Evolutionary conservation across 306 rosid genomes (phyloP), one percentile per base, ranked within the genome.

Genomic region (Begonia loranthoides): DNA sequence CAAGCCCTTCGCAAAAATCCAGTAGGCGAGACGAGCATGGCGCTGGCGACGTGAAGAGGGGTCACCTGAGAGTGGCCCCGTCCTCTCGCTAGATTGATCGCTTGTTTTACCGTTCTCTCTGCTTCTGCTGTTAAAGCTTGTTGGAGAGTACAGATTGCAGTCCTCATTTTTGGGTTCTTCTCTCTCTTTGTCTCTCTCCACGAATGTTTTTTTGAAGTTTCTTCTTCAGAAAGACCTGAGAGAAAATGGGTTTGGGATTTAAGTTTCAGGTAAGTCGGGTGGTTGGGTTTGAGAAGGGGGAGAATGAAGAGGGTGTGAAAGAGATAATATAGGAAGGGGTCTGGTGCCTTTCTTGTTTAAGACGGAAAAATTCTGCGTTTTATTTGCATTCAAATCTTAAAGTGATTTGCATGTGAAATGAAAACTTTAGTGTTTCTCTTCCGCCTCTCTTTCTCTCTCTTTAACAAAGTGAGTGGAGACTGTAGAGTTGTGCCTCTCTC

Each of bases 21-120:
- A 3, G 87, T 48, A 15, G 96, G 72, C 0, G 80, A 69, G 17
- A 86, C 76, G 41, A 87, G 96, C 96, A 87, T 87, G 13, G 94
- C 76, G 39, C 82, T 87, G 1, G 96, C 94, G 15, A 87, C 96
- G 61, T 87, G 96, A 39, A 87, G 94, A n/a, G 96, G 96, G 9
- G 96, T 87, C 50, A 87, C 96, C 45, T 87, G 96, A 13, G 94
- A 79, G 54, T 87, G 96, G 5, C 96, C 96, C 21, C 96, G 61
- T 52, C 94, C 66, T 33, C 80, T 76, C 5, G 96, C 90, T 0
- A 87, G 84, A 34, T 65, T 70, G 1, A 87, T 60, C 0, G 94
- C 94, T 69, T 87, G 94, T 51, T 78, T 87, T 39, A 87, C 90
- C n/a, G 69, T 70, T 41, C 51, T 69, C 52, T 76, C 73, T 15